Evolutionary conservation across 2,329 filamentous ascomycete genomes (phyloP).

Genomic region (Mollisia scopiformis): DNA sequence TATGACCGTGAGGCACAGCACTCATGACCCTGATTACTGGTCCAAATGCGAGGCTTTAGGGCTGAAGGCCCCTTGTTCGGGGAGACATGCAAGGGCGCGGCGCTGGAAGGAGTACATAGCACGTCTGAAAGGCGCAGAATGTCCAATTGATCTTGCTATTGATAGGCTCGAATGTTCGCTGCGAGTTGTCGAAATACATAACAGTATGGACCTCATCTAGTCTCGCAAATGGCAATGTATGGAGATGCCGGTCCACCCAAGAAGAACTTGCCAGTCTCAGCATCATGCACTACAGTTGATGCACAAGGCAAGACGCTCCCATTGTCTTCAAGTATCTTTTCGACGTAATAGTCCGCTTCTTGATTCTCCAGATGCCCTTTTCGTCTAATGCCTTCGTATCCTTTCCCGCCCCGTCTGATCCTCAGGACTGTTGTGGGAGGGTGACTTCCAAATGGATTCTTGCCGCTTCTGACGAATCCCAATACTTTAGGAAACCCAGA

Average conservation of each 20-base stretch:
- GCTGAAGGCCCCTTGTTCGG: not conserved
- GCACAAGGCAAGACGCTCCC: conserved; percentile 31
- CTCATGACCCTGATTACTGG: not conserved
- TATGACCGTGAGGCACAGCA: no score
- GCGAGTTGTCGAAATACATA: not conserved
- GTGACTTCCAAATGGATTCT: conserved; percentile 27
- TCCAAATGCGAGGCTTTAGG: not conserved
- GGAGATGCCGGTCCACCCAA: conserved; percentile 31
- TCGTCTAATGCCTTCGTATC: conserved; percentile 4
- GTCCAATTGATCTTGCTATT: no score
- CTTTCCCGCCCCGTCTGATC: conserved; percentile 27
- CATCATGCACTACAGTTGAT: conserved; percentile 37
- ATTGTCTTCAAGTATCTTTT: conserved; percentile 41
- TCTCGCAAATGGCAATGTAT: conserved; percentile 30
- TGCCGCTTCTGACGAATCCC: conserved; percentile 24
- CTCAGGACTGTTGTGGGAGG: conserved; percentile 30
- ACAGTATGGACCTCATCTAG: not conserved
- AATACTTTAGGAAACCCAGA: conserved; percentile 37
- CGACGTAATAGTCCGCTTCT: conserved; percentile 27
- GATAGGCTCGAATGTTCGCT: no score
- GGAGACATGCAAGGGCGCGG: no score
- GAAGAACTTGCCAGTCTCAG: conserved; percentile 36
- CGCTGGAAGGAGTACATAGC: no score
- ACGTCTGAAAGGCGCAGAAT: no score
- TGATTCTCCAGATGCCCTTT: conserved; percentile 3